Evolutionary conservation across 306 rosid genomes (phyloP), one percentile per base, ranked within the genome.

Genomic region (Cucurbita maxima): DNA sequence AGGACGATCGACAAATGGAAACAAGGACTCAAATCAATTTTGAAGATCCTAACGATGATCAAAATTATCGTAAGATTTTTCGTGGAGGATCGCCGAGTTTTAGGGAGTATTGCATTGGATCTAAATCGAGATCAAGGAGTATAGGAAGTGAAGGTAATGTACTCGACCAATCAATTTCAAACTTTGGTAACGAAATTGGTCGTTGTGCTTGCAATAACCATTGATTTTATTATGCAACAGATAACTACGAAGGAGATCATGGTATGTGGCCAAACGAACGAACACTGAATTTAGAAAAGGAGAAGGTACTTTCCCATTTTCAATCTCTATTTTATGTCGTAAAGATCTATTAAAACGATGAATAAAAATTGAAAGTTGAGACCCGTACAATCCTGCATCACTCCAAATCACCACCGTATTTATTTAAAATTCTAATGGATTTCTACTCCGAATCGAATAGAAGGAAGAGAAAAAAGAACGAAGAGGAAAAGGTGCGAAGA

Each of bases 1-100:
- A 6, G 54, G 15, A 50, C 5, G 18, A 5, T 1, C 18, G 0
- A 50, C 14, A 15, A 1, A 50, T 50, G 54, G 7, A 2, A 2
- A 14, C 2, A 12, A 5, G 18, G 13, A 50, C 54, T 50, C 2
- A 7, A 50, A 50, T 0, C 0, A n/a, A 34, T 7, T 5, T 34
- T 12, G 66, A 34, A 1, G 66, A 58, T 30, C 5, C 0, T 25
- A 30, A 6, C 4, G 18, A 58, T 64, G 71, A 64, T 64, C 6
- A n/a, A 7, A 82, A 80, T 58, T 75, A 76, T 59, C 55, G 44
- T 62, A 6, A 75, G 68, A 41, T n/a, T 34, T 74, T 34, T 7
- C 78, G 74, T 19, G 75, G 79, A 0, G 74, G 80, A 1, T 89
- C 96, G 7, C 96, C 87, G 0, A 90, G 96, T 77, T 90, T 90